These are phyloP conservation scores for Diaporthe destruens DNA, from an alignment of 2,329 filamentous ascomycete genomes.

Conservation along the genomic window DNA sequence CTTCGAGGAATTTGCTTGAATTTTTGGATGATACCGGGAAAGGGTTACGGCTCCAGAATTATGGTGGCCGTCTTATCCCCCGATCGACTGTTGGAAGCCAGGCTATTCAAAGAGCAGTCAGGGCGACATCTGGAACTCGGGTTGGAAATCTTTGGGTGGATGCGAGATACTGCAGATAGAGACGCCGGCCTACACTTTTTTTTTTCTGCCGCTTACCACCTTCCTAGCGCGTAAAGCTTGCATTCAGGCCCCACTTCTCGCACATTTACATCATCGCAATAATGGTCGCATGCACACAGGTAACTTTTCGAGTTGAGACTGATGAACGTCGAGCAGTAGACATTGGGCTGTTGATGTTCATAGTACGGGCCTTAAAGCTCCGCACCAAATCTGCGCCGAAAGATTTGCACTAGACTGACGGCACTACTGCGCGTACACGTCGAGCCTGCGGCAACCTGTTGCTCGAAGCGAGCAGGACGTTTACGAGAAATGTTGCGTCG, in stretches of 20 bases:
- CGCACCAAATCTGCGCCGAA: too few relatives aligned
- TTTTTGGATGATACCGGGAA: too few relatives aligned
- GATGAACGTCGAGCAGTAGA: not conserved
- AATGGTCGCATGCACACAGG: constrained; percentile 13
- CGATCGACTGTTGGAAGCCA: not conserved
- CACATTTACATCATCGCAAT: constrained; percentile 32
- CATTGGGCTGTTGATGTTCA: not conserved
- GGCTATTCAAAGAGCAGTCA: not conserved
- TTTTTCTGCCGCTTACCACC: constrained; percentile 41
- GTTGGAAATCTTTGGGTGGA: constrained; percentile 1
- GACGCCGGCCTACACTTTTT: constrained; percentile 26
- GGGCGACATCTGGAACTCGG: not conserved
- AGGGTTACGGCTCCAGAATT: not conserved
- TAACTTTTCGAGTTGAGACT: not conserved
- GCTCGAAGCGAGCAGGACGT: too few relatives aligned
- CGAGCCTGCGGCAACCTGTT: not conserved
- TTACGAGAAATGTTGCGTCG: not conserved
- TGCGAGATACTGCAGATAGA: constrained; percentile 1
- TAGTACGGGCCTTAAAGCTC: not conserved
- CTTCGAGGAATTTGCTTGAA: not conserved
- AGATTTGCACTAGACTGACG: not conserved
- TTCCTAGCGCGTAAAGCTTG: constrained; percentile 27
- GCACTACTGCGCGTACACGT: not conserved
- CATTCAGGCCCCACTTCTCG: not conserved
- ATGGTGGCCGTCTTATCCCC: not conserved